Percentiles rank a stretch among this genome's conserved stretches.
Evolutionary conservation across 2,329 filamentous ascomycete species (phyloP).

Genomic region (Aspergillus calidoustus): DNA sequence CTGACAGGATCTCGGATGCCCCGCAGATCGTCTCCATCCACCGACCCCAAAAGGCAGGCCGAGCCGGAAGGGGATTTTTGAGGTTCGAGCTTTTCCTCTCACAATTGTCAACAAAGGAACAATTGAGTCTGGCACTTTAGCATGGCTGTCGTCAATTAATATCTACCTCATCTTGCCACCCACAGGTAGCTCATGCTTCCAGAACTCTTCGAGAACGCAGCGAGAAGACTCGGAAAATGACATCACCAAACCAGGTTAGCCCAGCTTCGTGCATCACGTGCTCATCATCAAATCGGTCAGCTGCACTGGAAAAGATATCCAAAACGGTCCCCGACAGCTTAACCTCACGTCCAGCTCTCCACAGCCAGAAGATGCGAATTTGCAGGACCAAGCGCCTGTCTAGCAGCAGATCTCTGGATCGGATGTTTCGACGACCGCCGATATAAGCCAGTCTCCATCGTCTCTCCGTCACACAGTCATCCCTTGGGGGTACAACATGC

Average conservation of each 20-base stretch:
- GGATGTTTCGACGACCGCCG: neutral
- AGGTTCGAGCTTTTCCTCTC: neutral
- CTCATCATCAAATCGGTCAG: neutral
- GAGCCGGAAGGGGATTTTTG: conserved; percentile 9
- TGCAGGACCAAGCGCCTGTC: neutral
- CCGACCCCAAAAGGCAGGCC: conserved; percentile 9
- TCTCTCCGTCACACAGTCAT: no score
- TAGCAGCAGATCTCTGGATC: neutral
- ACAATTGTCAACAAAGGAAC: neutral
- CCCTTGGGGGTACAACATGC: conserved; percentile 24
- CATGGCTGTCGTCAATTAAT: neutral
- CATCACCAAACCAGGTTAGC: conserved; percentile 5
- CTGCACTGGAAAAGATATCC: neutral
- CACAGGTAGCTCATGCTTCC: neutral
- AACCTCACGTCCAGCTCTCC: neutral
- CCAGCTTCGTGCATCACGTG: conserved; percentile 1
- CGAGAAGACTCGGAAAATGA: neutral
- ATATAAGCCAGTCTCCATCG: neutral
- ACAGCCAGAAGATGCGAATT: conserved; percentile 10
- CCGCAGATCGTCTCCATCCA: conserved; percentile 15
- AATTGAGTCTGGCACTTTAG: neutral
- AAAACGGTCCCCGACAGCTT: conserved; percentile 2
- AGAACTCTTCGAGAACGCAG: neutral
- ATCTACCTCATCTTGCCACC: neutral
- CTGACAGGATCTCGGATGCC: conserved; percentile 1